Conservation (phyloP, 768 basidiomycete genomes). For the Tylopilus sp. region DNA sequence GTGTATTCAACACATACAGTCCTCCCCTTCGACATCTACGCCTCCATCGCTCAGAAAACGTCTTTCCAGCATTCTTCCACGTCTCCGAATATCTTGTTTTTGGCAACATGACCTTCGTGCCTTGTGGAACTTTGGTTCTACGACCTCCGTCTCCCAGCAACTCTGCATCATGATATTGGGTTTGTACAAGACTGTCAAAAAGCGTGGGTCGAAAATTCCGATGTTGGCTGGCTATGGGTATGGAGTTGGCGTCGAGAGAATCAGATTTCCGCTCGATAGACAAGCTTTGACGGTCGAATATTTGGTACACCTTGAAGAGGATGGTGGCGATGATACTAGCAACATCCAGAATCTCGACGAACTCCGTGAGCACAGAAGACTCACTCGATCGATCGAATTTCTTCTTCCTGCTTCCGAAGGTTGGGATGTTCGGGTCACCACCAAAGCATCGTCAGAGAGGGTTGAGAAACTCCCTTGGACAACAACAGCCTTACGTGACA, state of each 20-base stretch:
- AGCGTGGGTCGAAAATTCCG: slow-evolving; percentile 72
- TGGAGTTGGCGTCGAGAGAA: slow-evolving; percentile 75
- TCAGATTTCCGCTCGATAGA: slow-evolving; percentile 77
- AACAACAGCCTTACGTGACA: slow-evolving; percentile 51
- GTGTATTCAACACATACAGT: slow-evolving; percentile 76
- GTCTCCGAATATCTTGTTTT: slow-evolving; percentile 82
- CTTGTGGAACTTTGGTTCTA: slow-evolving; percentile 75
- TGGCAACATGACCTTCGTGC: slow-evolving; percentile 94
- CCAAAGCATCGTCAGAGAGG: slow-evolving; percentile 68
- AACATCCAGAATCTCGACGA: slow-evolving; percentile 54
- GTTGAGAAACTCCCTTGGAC: slow-evolving; percentile 76
- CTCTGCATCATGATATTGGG: slow-evolving; percentile 83
- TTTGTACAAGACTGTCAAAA: slow-evolving; percentile 74
- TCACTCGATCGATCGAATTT: slow-evolving; percentile 78
- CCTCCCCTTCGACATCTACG: slow-evolving; percentile 32
- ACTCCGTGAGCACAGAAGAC: slow-evolving; percentile 63
- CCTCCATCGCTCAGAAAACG: slow-evolving; percentile 30
- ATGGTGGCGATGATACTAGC: slow-evolving; percentile 23
- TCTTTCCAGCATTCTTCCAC: slow-evolving; percentile 29
- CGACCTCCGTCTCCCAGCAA: slow-evolving; percentile 67
- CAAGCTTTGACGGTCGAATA: slow-evolving; percentile 84
- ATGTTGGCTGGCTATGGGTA: slow-evolving; percentile 75
- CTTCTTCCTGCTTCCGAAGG: slow-evolving; percentile 71
- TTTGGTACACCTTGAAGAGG: slow-evolving; percentile 69
- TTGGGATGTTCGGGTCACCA: slow-evolving; percentile 83